Percentiles rank a stretch among this genome's conserved stretches.
Conservation (phyloP, 805 yeast species). For the Priceomyces carsonii region DNA sequence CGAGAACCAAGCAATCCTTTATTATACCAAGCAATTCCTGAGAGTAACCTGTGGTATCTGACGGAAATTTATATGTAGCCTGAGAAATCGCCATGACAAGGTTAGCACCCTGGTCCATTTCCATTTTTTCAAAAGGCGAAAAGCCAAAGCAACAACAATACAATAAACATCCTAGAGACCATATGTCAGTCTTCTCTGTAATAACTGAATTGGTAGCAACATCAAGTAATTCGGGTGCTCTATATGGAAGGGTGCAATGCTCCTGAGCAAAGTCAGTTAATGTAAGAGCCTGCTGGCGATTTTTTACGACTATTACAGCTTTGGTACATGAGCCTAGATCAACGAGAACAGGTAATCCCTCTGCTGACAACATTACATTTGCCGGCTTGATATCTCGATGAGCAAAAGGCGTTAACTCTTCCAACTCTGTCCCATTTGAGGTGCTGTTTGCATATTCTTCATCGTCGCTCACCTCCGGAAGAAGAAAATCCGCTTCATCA, state of each 20-base stretch:
- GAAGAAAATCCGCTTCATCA: slow-evolving; percentile 25
- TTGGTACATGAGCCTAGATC: slow-evolving; percentile 80
- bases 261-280: slow-evolving; percentile 81
- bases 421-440: slow-evolving; percentile 45
- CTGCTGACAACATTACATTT: slow-evolving; percentile 75
- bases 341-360: slow-evolving; percentile 74
- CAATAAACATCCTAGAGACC: slow-evolving; percentile 88
- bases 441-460: slow-evolving; percentile 27
- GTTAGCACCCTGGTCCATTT: slow-evolving; percentile 79
- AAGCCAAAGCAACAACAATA: slow-evolving; percentile 75
- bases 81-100: slow-evolving; percentile 71
- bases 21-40: slow-evolving; percentile 58
- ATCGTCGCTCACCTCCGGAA: slow-evolving; percentile 22
- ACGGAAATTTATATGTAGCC: slow-evolving; percentile 64
- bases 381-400: slow-evolving; percentile 91
- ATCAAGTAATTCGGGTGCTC: slow-evolving; percentile 89
- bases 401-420: slow-evolving; percentile 67
- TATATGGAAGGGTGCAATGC: slow-evolving; percentile 80
- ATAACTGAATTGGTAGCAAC: slow-evolving; percentile 65
- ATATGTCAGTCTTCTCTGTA: slow-evolving; percentile 78
- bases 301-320: slow-evolving; percentile 55
- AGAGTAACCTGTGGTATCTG: slow-evolving; percentile 50
- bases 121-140: slow-evolving; percentile 88
- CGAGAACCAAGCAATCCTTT: slow-evolving; percentile 58
- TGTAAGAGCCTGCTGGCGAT: slow-evolving; percentile 70